Base-by-base conservation (phyloP, 2,329 filamentous ascomycete genomes). In the Fusarium xyrophilum region DNA sequence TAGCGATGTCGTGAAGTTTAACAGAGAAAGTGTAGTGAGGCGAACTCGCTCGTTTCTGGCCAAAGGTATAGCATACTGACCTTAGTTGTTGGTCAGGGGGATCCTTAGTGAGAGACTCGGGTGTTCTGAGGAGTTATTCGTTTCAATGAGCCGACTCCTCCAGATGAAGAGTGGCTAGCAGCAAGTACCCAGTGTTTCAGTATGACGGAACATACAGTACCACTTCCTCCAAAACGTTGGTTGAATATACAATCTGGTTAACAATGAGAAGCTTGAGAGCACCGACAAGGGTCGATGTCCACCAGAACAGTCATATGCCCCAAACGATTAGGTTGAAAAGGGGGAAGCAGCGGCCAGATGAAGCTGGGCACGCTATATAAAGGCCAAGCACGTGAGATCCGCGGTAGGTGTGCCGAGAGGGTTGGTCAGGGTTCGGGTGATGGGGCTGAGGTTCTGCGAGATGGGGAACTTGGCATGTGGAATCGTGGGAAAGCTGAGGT, bases 361-460 rank as follows among this genome's bases (percentile, higher is more conserved):
- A 38, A 13, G 36, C 36, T 38, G 19, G 36, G 36, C 36, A 8
- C 5, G 7, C 9, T 38, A 38, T n/a, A 38, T 38, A 38, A 9
- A n/a, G 36, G 1, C 19, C 19, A 0, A 9, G 2, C 0, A n/a
- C 36, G 2, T 38, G 36, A n/a, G 36, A n/a, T 38, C 36, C 19
- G 7, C 5, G 36, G 5, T 14, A n/a, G 19, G 12, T 38, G 19
- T 38, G 19, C 19, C 19, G 19, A 38, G 36, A n/a, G 36, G 12
- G 12, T n/a, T n/a, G 7, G 7, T n/a, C 5, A 38, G 5, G 19
- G 35, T 1, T 38, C 14, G 11, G 35, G 35, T 6, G 11, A 36
- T 38, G n/a, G 12, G 19, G 5, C 19, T n/a, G 12, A n/a, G 19
- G 35, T 38, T 8, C 19, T 38, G 12, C 12, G 14, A 38, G 7